A percentile compares a stretch with the other conserved stretches of the same genome.
phyloP scores from a whole-genome alignment of 306 rosid genomes.

The Bauhinia variegata region DNA sequence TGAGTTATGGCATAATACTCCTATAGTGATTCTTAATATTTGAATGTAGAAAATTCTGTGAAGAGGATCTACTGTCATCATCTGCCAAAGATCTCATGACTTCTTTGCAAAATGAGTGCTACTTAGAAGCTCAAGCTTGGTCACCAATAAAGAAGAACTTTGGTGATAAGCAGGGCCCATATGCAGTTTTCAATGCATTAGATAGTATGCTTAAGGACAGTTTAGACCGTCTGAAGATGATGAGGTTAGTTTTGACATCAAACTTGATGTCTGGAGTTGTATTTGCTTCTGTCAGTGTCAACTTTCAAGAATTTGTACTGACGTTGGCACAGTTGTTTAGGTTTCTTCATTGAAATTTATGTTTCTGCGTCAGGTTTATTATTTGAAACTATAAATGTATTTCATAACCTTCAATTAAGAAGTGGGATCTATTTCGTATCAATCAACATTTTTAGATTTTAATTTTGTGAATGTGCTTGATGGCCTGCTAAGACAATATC shows the following conservation, averaged over 20 bases:
- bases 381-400: background rate
- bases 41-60: constrained; percentile 48
- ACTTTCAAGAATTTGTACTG: background rate
- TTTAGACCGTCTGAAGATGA: constrained; percentile 73
- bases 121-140: constrained; percentile 44
- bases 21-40: constrained; percentile 17
- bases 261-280: background rate
- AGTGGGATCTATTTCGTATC: too few species aligned
- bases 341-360: background rate
- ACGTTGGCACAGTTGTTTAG: background rate
- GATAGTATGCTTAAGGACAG: constrained; percentile 75
- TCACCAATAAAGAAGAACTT: constrained; percentile 42
- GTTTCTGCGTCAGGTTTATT: background rate
- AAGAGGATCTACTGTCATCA: constrained; percentile 40
- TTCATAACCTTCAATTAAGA: background rate
- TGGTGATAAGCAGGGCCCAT: constrained; percentile 48
- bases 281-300: background rate
- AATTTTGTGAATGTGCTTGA: background rate
- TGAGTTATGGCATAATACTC: constrained; percentile 3
- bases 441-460: background rate
- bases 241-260: constrained; percentile 62
- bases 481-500: background rate
- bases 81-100: constrained; percentile 44
- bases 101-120: constrained; percentile 38
- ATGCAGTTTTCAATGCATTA: constrained; percentile 74